Evolutionary conservation across 441 rosid genomes (phyloP), one percentile per base, ranked within the genome.

Genomic region (Cnidoscolus chayamansa): DNA sequence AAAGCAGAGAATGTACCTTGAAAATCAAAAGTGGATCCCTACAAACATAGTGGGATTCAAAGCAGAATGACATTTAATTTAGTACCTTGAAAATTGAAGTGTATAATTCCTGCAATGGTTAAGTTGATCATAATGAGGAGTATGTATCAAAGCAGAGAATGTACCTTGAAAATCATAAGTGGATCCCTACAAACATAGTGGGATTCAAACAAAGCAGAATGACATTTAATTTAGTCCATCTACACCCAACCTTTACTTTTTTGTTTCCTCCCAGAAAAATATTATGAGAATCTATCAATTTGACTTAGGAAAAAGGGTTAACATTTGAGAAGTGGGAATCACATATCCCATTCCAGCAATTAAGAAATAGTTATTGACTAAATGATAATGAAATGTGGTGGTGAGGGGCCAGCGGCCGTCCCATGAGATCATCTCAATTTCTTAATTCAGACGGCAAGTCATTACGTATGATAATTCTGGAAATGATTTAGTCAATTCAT

Each of bases 401-500:
- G 37, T 55, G 62, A n/a, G 81, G 79, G 25, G 75, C 63, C 79
- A 67, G 60, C 17, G 32, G 67, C 88, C 89, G 89, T 79, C 93
- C 90, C 73, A 80, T 87, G 86, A 85, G 82, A 81, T 86, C 84
- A 40, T 40, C 19, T 7, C 16, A 30, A 72, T 83, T 81, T 84
- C 87, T 82, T 85, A 84, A 73, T 78, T 75, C 76, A 69, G 80
- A 86, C 86, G 84, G 87, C 88, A 83, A 81, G 83, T 4, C 40
- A 84, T 74, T 73, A 79, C 75, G 74, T 55, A 72, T 30, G 15
- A 57, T 51, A 40, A 16, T 16, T 31, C 20, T 19, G 45, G 7
- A 40, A 40, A 4, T 40, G 7, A 40, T 40, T n/a, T 53, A 16
- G 57, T 53, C 20, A 53, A 53, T n/a, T 53, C 0, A 16, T 7